Evolutionary conservation across 179 eudicot genomes (phyloP), one percentile per base, ranked within the genome.

Genomic region (Camellia oleifera): DNA sequence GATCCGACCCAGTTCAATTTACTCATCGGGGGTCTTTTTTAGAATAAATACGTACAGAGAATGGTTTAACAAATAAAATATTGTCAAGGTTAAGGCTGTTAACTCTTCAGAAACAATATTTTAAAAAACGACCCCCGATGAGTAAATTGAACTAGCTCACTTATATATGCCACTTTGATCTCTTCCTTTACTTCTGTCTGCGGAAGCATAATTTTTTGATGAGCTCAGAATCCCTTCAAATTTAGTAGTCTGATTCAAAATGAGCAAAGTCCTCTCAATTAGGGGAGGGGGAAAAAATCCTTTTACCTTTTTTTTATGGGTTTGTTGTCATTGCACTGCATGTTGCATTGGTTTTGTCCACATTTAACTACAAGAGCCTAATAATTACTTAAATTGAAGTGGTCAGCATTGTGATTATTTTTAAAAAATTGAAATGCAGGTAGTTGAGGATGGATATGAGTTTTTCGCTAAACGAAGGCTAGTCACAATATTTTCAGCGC

Each of bases 401-500:
- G 4, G 52, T 61, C 56, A 17, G 4, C 72, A 15, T 56, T 70
- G 57, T 65, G 23, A 67, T 13, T 69, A 52, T 71, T 2, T 5
- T 3, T 10, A 3, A 32, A 32, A 4, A 74, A 42, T 12, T 70
- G 69, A 66, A 81, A 14, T 86, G 74, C 87, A 92, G 97, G 97
- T 92, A 72, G 97, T 92, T 75, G 97, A 92, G 87, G 97, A 92
- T 78, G 97, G 97, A 7, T 92, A 92, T 56, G 95, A 92, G 68
- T 92, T 92, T 78, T 92, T 92, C 60, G 95, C 93, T 60, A 88
- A 88, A 78, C 84, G 95, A 83, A 88, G 89, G 85, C 82, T 92
- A 52, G 97, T 92, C 18, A 92, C 97, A 0, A 90, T 92, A 82
- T 92, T 92, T 84, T 92, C 97, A 58, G 97, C 97, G 69, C 97